A percentile compares a stretch with the other conserved stretches of the same genome.
phyloP scores from a whole-genome alignment of 2,329 filamentous ascomycete species.

The Beauveria medogensis region DNA sequence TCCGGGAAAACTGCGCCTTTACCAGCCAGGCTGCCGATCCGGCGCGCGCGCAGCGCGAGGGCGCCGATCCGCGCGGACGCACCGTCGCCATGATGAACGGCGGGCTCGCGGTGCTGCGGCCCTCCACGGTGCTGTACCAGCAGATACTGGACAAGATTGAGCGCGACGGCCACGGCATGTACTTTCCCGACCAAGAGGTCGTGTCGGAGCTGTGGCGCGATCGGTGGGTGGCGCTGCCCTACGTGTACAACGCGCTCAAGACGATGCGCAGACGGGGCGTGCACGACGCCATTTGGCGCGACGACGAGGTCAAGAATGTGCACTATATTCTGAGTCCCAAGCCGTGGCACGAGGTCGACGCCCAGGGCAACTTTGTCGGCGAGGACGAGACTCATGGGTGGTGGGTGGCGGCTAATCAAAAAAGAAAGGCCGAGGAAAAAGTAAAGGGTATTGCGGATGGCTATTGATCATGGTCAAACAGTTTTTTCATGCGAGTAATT shows the following conservation, averaged over 20 bases:
- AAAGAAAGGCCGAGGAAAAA: constrained; percentile 35
- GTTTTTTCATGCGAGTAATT: background rate
- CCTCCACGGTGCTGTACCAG: constrained; percentile 37
- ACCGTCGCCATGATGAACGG: constrained; percentile 45
- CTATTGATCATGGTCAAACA: constrained; percentile 8
- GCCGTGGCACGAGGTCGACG: constrained; percentile 49
- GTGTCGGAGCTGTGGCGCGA: constrained; percentile 46
- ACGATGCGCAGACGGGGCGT: constrained; percentile 46
- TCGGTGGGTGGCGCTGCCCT: constrained; percentile 51
- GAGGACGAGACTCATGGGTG: constrained; percentile 43
- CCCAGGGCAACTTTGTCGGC: constrained; percentile 34
- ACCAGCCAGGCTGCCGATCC: constrained; percentile 43
- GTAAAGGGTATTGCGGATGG: constrained; percentile 27
- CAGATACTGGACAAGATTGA: constrained; percentile 46
- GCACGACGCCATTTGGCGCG: constrained; percentile 48
- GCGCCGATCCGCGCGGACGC: constrained; percentile 34
- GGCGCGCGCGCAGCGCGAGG: constrained; percentile 36
- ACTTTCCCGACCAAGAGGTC: constrained; percentile 53
- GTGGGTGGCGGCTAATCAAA: constrained; percentile 45
- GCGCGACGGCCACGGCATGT: constrained; percentile 36
- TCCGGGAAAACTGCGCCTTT: constrained; percentile 49
- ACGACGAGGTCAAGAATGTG: constrained; percentile 50
- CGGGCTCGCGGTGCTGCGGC: constrained; percentile 50
- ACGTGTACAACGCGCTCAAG: constrained; percentile 56
- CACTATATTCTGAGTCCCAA: constrained; percentile 56